phyloP scores from a whole-genome alignment of 257 asterid species.

The Solanum arcanum region DNA sequence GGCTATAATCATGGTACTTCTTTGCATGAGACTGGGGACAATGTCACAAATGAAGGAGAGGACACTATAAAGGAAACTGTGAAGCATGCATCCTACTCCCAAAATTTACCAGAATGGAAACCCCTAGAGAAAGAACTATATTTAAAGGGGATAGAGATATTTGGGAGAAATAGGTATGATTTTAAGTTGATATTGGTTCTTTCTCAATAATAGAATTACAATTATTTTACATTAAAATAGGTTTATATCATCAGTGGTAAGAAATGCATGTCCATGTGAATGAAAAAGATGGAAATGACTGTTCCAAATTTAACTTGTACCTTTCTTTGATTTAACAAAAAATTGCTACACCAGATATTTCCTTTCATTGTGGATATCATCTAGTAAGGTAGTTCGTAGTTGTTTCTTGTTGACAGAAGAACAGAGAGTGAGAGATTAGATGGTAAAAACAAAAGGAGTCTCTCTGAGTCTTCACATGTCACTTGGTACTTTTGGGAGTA shows the following conservation, averaged over 20 bases:
- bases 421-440: not conserved
- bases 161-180: slow-evolving; percentile 83
- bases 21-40: slow-evolving; percentile 11
- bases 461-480: not conserved
- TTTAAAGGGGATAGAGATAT: slow-evolving; percentile 81
- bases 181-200: not conserved
- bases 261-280: not conserved
- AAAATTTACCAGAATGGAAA: slow-evolving; percentile 43
- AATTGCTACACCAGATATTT: not conserved
- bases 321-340: not conserved
- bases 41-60: slow-evolving; percentile 19
- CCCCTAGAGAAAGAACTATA: slow-evolving; percentile 85
- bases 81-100: slow-evolving; percentile 17
- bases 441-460: not conserved
- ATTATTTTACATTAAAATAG: not conserved
- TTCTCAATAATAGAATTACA: not conserved
- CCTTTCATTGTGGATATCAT: not conserved
- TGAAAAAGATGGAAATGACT: not conserved
- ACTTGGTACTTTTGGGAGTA: not conserved
- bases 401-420: not conserved
- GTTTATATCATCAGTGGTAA: not conserved
- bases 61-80: slow-evolving; percentile 15
- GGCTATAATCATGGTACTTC: slow-evolving; percentile 8
- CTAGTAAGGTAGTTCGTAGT: not conserved
- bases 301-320: not conserved